These are phyloP conservation scores for Fraxinus latifolia DNA, from an alignment of 305 asterid genomes.

Conservation along the genomic window DNA sequence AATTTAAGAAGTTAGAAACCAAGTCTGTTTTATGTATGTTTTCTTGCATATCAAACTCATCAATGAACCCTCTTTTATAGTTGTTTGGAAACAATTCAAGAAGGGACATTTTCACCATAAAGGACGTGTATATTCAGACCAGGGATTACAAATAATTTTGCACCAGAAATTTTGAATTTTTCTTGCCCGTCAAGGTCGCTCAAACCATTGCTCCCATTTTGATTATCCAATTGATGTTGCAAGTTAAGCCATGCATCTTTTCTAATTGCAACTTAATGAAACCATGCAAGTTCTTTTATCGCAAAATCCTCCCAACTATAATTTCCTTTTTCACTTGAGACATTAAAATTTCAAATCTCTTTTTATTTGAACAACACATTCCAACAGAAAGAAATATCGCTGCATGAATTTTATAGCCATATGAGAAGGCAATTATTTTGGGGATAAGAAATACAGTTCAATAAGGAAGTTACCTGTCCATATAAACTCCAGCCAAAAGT, in stretches of 20 bases:
- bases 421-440: slow-evolving; percentile 1
- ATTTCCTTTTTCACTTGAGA: background rate
- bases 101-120: background rate
- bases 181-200: background rate
- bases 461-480: slow-evolving; percentile 40
- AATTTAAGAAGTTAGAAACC: background rate
- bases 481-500: slow-evolving; percentile 56
- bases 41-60: background rate
- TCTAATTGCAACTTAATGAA: background rate
- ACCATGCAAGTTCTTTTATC: background rate
- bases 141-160: background rate
- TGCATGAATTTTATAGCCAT: background rate
- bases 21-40: background rate
- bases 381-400: background rate
- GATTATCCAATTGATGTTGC: background rate
- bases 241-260: background rate
- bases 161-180: background rate
- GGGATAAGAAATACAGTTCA: background rate
- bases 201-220: background rate
- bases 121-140: background rate
- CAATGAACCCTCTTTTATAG: background rate
- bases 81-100: background rate
- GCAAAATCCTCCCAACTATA: background rate
- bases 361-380: background rate
- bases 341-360: background rate